Evolutionary conservation across 2,329 filamentous ascomycete species (phyloP).

Genomic region (Beauveria sp.): DNA sequence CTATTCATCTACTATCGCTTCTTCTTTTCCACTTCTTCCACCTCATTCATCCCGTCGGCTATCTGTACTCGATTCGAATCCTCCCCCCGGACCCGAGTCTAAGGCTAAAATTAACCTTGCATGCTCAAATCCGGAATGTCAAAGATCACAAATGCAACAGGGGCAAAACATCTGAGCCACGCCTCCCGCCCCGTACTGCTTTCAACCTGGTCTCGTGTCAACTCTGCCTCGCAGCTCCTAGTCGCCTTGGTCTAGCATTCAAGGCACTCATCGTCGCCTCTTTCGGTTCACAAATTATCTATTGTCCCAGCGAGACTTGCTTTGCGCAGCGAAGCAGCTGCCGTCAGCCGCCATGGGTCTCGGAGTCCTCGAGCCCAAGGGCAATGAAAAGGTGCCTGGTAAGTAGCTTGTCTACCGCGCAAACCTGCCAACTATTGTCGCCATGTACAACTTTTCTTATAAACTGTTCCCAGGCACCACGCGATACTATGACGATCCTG

Average conservation of each 20-base stretch:
- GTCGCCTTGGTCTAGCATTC: not conserved
- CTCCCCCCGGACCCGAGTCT: no score
- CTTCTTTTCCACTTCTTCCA: not conserved
- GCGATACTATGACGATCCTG: conserved; percentile 55
- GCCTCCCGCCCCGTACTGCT: not conserved
- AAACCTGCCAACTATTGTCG: not conserved
- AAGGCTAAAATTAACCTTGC: not conserved
- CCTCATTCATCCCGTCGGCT: no score
- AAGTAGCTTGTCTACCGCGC: conserved; percentile 19
- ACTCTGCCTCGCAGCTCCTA: not conserved
- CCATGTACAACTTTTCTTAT: not conserved
- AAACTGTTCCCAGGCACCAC: conserved; percentile 42
- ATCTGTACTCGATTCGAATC: no score
- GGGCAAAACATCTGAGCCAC: not conserved
- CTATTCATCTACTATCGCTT: not conserved
- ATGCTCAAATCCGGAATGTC: not conserved
- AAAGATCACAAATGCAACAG: not conserved
- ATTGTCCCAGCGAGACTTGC: not conserved
- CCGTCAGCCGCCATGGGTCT: conserved; percentile 35
- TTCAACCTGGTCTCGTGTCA: not conserved
- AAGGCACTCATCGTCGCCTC: not conserved
- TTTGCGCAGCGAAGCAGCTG: not conserved
- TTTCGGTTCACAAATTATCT: not conserved
- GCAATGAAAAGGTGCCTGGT: conserved; percentile 68
- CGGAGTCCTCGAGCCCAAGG: conserved; percentile 63